Evolutionary conservation across 73 alveolate species (phyloP).

Genomic region (Paramecium tetraurelia): DNA sequence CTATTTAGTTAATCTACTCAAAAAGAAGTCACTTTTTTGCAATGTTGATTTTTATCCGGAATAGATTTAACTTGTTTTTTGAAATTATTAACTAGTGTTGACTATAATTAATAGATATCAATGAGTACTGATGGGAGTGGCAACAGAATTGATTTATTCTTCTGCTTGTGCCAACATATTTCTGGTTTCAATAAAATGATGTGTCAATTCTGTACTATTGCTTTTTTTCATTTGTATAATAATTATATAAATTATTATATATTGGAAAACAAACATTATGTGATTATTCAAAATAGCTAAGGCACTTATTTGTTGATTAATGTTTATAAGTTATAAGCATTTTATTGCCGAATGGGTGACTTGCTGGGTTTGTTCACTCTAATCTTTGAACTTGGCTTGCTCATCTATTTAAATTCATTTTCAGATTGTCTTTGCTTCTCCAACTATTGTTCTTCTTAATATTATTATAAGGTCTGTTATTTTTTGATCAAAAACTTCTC

Average conservation of each 20-base stretch:
- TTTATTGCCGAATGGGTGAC: background rate
- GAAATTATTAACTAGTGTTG: background rate
- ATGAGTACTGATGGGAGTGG: background rate
- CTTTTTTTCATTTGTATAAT: background rate
- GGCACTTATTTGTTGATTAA: background rate
- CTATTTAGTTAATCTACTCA: background rate
- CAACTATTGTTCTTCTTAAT: background rate
- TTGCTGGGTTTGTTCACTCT: background rate
- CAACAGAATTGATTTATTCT: background rate
- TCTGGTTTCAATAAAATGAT: conserved; percentile 29
- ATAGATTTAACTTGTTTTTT: conserved; percentile 6
- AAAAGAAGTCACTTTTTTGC: background rate
- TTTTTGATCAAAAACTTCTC: background rate
- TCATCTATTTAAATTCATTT: background rate
- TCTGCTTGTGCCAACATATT: conserved; percentile 6
- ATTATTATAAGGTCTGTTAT: background rate
- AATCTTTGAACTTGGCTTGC: background rate
- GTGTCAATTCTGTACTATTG: background rate
- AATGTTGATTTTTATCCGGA: background rate
- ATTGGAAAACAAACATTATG: background rate
- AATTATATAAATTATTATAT: background rate
- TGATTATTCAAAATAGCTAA: background rate
- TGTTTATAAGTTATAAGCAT: background rate
- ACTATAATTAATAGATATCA: background rate
- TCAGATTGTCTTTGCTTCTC: background rate